Evolutionary conservation across 2,329 filamentous ascomycete genomes (phyloP).

Genomic region (Phialophora macrospora): DNA sequence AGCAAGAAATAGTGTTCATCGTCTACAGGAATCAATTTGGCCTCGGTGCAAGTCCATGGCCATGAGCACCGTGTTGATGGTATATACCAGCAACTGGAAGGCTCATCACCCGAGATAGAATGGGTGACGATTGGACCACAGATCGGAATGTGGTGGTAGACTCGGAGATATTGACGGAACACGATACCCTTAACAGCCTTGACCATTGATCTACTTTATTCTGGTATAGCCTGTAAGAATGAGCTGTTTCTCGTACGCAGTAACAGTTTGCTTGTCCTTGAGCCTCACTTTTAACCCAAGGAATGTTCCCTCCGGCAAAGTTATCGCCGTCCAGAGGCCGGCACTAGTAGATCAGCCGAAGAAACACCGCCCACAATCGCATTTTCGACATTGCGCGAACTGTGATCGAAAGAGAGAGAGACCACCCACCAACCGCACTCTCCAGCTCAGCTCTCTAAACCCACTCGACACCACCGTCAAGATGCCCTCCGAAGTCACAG

Average conservation of each 20-base stretch:
- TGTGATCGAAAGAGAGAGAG: conserved; percentile 13
- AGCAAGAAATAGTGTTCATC: conserved; percentile 66
- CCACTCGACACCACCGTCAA: conserved; percentile 54
- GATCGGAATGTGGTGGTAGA: neutral
- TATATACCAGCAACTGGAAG: neutral
- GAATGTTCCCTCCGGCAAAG: neutral
- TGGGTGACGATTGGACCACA: neutral
- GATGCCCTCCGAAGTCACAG: conserved; percentile 97
- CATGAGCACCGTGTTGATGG: neutral
- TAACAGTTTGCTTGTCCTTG: neutral
- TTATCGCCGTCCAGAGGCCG: conserved; percentile 12
- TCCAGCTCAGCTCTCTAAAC: neutral
- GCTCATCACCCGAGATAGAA: neutral
- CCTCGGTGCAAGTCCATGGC: neutral
- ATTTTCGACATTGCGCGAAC: conserved; percentile 12
- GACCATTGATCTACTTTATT: neutral
- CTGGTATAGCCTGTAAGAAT: neutral
- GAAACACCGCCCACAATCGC: conserved; percentile 21
- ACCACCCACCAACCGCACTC: neutral
- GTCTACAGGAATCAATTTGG: neutral
- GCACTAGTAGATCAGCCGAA: conserved; percentile 14
- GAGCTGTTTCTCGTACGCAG: neutral
- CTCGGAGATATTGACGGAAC: neutral
- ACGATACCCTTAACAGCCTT: conserved; percentile 1
- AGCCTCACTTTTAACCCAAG: neutral